Percentiles rank a stretch among this genome's conserved stretches.
These are phyloP conservation scores for Didymosphaeria variabile DNA, from an alignment of 2,329 filamentous ascomycete genomes.

Conservation along the genomic window DNA sequence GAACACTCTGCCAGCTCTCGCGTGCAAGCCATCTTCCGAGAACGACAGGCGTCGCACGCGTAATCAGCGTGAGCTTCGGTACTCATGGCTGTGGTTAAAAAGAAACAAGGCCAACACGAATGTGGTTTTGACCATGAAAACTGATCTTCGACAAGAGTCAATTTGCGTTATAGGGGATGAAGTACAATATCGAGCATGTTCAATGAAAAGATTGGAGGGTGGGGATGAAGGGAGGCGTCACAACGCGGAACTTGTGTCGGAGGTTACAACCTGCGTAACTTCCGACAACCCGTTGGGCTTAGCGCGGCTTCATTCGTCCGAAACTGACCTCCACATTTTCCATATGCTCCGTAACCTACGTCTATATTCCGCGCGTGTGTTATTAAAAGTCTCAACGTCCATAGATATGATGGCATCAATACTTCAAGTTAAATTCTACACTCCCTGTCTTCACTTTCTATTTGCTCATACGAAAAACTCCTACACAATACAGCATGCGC, in stretches of 20 bases:
- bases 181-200: neutral
- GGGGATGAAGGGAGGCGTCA: neutral
- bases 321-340: neutral
- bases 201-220: neutral
- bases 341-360: neutral
- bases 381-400: neutral
- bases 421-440: neutral
- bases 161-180: neutral
- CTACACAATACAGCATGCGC: neutral
- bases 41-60: constrained; percentile 14
- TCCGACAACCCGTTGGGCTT: neutral
- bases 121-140: neutral
- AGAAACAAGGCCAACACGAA: neutral
- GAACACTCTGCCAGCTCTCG: constrained; percentile 13
- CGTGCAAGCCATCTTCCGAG: constrained; percentile 16
- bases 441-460: neutral
- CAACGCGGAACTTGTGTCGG: neutral
- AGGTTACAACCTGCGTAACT: neutral
- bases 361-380: neutral
- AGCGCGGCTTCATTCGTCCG: neutral
- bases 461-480: too few relatives aligned
- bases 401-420: neutral
- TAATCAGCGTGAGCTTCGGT: constrained; percentile 1
- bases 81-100: neutral
- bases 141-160: neutral